These are phyloP conservation scores for Polygonum aviculare DNA, from an alignment of 148 eudicot species.

Conservation along the genomic window DNA sequence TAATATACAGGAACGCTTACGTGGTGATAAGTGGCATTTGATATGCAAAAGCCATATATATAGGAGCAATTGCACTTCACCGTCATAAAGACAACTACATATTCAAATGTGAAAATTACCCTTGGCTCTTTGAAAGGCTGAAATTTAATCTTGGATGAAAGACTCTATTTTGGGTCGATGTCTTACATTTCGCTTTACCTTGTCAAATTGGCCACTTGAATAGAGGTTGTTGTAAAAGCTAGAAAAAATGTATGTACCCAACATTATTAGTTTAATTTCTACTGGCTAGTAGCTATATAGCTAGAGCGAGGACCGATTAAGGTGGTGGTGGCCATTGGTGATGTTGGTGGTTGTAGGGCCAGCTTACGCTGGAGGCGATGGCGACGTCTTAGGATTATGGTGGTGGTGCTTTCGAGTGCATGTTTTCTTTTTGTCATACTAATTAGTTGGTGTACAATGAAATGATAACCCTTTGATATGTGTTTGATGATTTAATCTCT, in stretches of 20 bases:
- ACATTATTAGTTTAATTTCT: neutral
- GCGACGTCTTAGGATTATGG: neutral
- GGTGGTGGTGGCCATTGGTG: neutral
- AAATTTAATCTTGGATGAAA: neutral
- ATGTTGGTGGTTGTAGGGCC: constrained; percentile 1
- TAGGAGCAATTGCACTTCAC: constrained; percentile 6
- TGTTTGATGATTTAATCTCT: too few species aligned
- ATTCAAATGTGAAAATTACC: neutral
- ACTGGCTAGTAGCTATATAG: neutral
- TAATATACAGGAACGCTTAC: neutral
- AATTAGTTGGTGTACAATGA: neutral
- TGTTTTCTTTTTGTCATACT: neutral
- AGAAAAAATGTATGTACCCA: neutral
- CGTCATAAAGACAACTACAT: constrained; percentile 1
- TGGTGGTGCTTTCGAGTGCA: neutral
- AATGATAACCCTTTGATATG: neutral
- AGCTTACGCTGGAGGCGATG: neutral
- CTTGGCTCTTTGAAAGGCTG: constrained; percentile 1
- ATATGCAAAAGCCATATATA: neutral
- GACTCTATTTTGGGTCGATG: neutral
- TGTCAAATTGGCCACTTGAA: neutral
- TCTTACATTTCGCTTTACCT: neutral
- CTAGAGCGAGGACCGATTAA: neutral
- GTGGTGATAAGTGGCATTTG: neutral
- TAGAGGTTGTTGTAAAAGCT: neutral